phyloP scores from a whole-genome alignment of 768 basidiomycete species.

The Strobilomyces dryophilus region DNA sequence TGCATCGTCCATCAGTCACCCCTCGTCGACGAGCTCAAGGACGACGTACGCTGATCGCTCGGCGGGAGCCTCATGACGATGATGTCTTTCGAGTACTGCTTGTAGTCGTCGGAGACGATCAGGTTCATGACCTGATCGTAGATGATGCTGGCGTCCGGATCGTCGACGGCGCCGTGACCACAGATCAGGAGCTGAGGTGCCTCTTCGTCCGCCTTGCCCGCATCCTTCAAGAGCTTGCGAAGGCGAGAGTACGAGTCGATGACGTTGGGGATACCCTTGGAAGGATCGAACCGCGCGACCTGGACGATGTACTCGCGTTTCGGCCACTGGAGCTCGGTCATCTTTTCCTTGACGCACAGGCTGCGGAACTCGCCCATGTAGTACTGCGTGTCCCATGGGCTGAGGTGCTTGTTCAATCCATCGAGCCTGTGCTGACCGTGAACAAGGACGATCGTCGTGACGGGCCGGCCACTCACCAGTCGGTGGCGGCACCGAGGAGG shows the following conservation, averaged over 20 bases:
- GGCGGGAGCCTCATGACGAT: conserved; percentile 78
- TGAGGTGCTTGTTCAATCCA: conserved; percentile 89
- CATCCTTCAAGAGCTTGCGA: conserved; percentile 56
- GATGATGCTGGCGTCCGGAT: conserved; percentile 91
- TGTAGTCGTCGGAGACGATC: conserved; percentile 50
- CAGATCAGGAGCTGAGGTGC: conserved; percentile 76
- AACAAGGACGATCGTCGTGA: conserved; percentile 4
- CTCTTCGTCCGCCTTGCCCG: conserved; percentile 43
- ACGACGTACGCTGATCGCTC: conserved; percentile 70
- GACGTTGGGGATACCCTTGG: conserved; percentile 78
- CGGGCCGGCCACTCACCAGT: conserved; percentile 54
- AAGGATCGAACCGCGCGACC: conserved; percentile 92
- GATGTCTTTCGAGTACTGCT: conserved; percentile 55
- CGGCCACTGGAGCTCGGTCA: conserved; percentile 77
- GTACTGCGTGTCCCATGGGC: conserved; percentile 75
- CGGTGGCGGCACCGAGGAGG: conserved; percentile 79
- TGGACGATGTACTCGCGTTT: conserved; percentile 83
- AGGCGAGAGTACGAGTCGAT: conserved; percentile 86
- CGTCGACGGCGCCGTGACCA: conserved; percentile 92
- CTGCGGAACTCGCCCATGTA: conserved; percentile 88
- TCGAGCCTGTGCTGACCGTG: conserved; percentile 59
- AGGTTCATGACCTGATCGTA: conserved; percentile 73
- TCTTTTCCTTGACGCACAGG: conserved; percentile 75
- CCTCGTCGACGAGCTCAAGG: background rate
- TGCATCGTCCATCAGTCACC: conserved; percentile 24